phyloP scores from a whole-genome alignment of 345 rosid genomes.

The Citrus medica region DNA sequence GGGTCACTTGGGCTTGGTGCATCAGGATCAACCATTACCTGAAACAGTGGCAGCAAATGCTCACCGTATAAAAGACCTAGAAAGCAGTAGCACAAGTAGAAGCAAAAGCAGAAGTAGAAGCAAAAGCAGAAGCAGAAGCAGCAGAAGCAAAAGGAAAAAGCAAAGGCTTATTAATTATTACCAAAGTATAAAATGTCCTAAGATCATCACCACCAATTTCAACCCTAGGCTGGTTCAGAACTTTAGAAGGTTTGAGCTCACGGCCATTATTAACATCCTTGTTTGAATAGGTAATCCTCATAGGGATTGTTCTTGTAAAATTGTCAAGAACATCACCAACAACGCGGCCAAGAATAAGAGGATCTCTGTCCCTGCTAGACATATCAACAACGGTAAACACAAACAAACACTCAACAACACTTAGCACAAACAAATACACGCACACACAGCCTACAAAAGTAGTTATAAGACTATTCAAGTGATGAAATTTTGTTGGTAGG shows the following conservation, averaged over 20 bases:
- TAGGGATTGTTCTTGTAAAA: conserved; percentile 41
- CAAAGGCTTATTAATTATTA: background rate
- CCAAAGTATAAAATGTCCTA: conserved; percentile 68
- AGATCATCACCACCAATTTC: conserved; percentile 65
- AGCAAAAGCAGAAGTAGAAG: too few relatives aligned
- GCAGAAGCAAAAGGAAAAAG: background rate
- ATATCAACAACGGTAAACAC: conserved; percentile 10
- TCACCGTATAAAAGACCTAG: background rate
- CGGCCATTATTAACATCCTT: conserved; percentile 52
- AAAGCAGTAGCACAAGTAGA: background rate
- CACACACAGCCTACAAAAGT: background rate
- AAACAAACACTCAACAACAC: background rate
- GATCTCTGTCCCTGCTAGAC: conserved; percentile 50
- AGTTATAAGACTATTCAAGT: background rate
- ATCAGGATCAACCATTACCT: conserved; percentile 80
- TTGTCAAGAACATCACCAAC: conserved; percentile 69
- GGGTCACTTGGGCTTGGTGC: conserved; percentile 79
- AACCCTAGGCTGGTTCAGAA: conserved; percentile 50
- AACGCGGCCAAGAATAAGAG: conserved; percentile 60
- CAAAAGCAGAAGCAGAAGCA: too few relatives aligned
- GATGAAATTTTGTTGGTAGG: background rate
- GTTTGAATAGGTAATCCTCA: conserved; percentile 29
- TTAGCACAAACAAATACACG: background rate
- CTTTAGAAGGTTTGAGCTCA: conserved; percentile 58
- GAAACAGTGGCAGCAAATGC: background rate